phyloP scores from a whole-genome alignment of 1,139 yeast species.

The Diutina sp. region DNA sequence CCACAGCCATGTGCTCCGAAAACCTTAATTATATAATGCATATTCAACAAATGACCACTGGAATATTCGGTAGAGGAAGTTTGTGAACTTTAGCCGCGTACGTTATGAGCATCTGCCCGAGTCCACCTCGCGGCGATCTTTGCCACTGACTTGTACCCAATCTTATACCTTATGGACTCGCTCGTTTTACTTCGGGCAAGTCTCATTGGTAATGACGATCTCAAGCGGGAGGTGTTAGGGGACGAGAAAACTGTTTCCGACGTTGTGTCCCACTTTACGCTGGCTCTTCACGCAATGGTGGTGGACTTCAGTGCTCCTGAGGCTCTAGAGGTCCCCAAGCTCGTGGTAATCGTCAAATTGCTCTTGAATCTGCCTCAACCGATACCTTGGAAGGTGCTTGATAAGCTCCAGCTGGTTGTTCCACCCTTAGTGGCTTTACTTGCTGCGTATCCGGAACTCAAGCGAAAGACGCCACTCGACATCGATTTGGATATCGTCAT shows the following conservation, averaged over 20 bases:
- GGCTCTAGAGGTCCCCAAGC: neutral
- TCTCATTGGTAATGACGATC: neutral
- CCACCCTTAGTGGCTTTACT: neutral
- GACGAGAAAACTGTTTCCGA: neutral
- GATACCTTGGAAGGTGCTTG: neutral
- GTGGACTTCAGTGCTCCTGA: neutral
- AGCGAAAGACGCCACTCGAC: neutral
- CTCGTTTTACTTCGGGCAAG: neutral
- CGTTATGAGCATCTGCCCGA: neutral
- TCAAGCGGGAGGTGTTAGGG: neutral
- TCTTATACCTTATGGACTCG: neutral
- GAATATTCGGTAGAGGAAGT: no score
- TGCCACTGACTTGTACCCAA: neutral
- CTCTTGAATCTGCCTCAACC: neutral
- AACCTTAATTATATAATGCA: no score
- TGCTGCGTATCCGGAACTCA: neutral
- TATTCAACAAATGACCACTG: no score
- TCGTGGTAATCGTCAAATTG: neutral
- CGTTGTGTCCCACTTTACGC: neutral
- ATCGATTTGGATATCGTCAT: neutral
- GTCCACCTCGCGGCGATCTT: neutral
- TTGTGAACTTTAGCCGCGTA: neutral
- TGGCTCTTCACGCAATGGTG: neutral
- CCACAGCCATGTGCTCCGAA: no score
- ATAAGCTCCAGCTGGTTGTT: neutral